Conservation (phyloP, 768 basidiomycete genomes). For the Lactifluus rugatus region DNA sequence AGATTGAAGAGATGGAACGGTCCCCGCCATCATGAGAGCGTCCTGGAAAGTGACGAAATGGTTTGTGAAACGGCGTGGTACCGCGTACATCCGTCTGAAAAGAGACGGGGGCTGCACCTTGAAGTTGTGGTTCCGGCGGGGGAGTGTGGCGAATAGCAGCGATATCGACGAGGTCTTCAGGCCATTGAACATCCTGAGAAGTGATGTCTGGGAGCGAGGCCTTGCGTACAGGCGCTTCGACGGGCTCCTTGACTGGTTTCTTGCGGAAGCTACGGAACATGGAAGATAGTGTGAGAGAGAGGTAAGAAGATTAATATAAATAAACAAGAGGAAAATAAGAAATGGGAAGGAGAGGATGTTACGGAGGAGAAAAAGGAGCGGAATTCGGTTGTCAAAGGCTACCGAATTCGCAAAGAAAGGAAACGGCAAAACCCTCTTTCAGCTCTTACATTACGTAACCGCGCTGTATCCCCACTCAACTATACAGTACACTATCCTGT, state of each 20-base stretch:
- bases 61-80: constrained; percentile 76
- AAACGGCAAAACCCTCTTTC: constrained; percentile 6
- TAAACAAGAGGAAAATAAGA: constrained; percentile 2
- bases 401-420: background rate
- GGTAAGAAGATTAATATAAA: background rate
- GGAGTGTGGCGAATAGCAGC: constrained; percentile 47
- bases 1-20: constrained; percentile 56
- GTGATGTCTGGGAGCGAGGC: constrained; percentile 73
- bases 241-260: constrained; percentile 46
- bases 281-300: constrained; percentile 17
- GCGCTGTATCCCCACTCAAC: background rate
- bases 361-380: constrained; percentile 6
- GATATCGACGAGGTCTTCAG: constrained; percentile 70
- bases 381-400: background rate
- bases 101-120: constrained; percentile 67
- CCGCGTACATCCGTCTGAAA: constrained; percentile 42
- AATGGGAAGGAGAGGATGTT: background rate
- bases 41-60: constrained; percentile 40
- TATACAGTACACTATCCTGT: background rate
- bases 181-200: constrained; percentile 75
- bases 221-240: constrained; percentile 42
- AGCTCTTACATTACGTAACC: constrained; percentile 12
- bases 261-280: constrained; percentile 71
- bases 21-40: constrained; percentile 35
- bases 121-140: constrained; percentile 29